phyloP scores from a whole-genome alignment of 2,329 filamentous ascomycete species.

The Xylaria sp. region DNA sequence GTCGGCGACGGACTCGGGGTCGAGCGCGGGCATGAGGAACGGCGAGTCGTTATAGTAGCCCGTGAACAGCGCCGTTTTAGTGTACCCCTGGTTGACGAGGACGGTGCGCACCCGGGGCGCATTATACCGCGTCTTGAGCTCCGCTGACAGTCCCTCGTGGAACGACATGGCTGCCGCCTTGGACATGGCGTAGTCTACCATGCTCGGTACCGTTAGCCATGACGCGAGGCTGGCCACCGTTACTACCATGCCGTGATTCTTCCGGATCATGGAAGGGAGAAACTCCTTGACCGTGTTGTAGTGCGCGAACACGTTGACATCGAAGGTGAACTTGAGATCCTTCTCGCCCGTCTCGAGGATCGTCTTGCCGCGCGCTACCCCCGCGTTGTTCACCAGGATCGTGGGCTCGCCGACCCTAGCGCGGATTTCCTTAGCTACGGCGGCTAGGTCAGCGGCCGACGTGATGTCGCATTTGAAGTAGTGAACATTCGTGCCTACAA shows the following conservation, averaged over 20 bases:
- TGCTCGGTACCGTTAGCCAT: conserved; percentile 57
- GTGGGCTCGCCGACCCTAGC: conserved; percentile 44
- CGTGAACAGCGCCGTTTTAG: conserved; percentile 64
- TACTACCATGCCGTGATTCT: conserved; percentile 61
- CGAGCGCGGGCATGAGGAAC: conserved; percentile 59
- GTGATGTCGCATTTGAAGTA: conserved; percentile 76
- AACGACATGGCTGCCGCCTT: conserved; percentile 65
- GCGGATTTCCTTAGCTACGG: conserved; percentile 50
- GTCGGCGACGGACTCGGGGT: conserved; percentile 69
- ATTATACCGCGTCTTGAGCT: conserved; percentile 57
- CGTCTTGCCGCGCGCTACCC: conserved; percentile 51
- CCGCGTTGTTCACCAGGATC: conserved; percentile 47
- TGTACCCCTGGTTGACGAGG: conserved; percentile 68
- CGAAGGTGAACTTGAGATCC: conserved; percentile 54
- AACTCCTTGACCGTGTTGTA: conserved; percentile 58
- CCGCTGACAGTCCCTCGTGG: conserved; percentile 61
- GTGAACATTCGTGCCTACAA: conserved; percentile 59
- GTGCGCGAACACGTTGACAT: conserved; percentile 58
- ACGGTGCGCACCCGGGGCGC: conserved; percentile 66
- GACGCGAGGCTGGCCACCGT: conserved; percentile 62
- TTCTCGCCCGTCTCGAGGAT: conserved; percentile 53
- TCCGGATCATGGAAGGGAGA: conserved; percentile 55
- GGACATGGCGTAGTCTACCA: conserved; percentile 64
- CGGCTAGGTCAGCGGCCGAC: conserved; percentile 55
- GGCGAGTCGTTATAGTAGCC: conserved; percentile 57